Evolutionary conservation across 805 yeast genomes (phyloP), one percentile per base, ranked within the genome.

Genomic region (Metschnikowia amazonensis): DNA sequence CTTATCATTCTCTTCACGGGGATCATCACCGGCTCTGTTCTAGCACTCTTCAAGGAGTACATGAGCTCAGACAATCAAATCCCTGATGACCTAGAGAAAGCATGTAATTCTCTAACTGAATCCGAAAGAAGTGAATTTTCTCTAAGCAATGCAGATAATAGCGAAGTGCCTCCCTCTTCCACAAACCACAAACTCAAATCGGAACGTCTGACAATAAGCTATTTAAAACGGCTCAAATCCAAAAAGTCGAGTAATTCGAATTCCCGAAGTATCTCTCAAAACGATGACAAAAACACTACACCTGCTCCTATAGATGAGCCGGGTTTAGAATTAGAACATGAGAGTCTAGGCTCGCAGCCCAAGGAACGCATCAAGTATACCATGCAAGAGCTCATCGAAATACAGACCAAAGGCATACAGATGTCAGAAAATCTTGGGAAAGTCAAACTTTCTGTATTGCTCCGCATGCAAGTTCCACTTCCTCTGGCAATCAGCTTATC

Each of bases 371-470:
- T 16, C 11, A 33, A 14, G 29, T 49, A 49, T 23, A 32, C 31
- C 20, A 14, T 40, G 28, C 38, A 49, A 25, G 42, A 38, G 11
- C 29, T 49, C 14, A 8, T 40, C 6, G 21, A 35, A n/a, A n/a
- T 49, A 27, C 43, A 41, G 27, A 16, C 13, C 7, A 36, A 41
- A 13, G 20, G 37, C 31, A 14, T 42, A 6, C 28, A 24, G 17
- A 3, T 36, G 3, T 43, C 47, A 17, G 41, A 41, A 27, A 36
- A 28, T 25, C 35, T 43, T 5, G 27, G 34, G n/a, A 41, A 41
- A 16, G 32, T 49, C n/a, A 36, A 45, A 13, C 52, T 49, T 9
- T 48, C 53, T 3, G 42, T 31, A 5, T 39, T 50, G 24, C 47
- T 50, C 18, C 25, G 32, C 7, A 36, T 44, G 10, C 36, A 29